Conservation (phyloP, 2,329 filamentous ascomycete species). For the Nemania abortiva region DNA sequence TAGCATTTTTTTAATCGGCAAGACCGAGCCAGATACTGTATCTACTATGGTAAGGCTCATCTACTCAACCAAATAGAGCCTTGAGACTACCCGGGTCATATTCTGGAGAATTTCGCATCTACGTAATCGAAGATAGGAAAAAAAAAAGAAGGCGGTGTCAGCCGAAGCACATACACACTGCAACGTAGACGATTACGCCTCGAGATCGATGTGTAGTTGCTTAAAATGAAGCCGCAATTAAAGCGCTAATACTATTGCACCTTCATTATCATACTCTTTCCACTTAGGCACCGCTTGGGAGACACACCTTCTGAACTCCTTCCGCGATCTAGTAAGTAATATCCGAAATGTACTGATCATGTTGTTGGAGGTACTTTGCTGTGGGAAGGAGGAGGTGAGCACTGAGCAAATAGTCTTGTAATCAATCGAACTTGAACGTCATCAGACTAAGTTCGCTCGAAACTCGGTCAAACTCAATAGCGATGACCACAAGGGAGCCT, state of each 20-base stretch:
- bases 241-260: conserved; percentile 1
- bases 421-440: conserved; percentile 1
- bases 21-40: too few species aligned
- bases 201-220: neutral
- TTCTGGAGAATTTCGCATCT: neutral
- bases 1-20: too few species aligned
- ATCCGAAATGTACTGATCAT: conserved; percentile 5
- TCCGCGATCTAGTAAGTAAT: conserved; percentile 3
- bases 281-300: conserved; percentile 6
- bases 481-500: neutral
- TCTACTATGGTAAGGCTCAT: too few species aligned
- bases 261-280: conserved; percentile 11
- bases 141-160: neutral
- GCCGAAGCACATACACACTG: neutral
- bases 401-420: neutral
- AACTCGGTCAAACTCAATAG: neutral
- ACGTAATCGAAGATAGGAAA: conserved; percentile 1
- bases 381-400: neutral
- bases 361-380: neutral
- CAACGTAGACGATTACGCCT: conserved; percentile 3
- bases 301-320: conserved; percentile 15
- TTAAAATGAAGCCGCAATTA: conserved; percentile 10
- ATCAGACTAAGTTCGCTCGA: neutral
- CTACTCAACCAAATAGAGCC: neutral
- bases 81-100: neutral